Evolutionary conservation across 805 yeast genomes (phyloP), one percentile per base, ranked within the genome.

Genomic region (Cyberlindnera nakhonratchasimensis): DNA sequence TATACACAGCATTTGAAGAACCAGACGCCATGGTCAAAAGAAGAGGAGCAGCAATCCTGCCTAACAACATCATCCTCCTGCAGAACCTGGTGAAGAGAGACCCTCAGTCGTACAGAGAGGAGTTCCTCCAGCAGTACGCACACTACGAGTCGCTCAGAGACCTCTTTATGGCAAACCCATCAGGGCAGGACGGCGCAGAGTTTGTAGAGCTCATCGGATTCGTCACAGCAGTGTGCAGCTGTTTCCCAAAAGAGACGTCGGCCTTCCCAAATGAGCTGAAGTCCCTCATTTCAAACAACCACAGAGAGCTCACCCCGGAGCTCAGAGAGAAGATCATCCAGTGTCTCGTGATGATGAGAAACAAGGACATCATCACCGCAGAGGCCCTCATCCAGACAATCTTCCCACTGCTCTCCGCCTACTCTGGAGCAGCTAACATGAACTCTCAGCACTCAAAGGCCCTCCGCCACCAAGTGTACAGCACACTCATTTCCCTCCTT

Each of bases 51-150:
- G 96, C 97, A 34, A 75, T 90, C 43, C 70, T 91, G 60, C 98
- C 98, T 10, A 86, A 89, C 16, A 93, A 93, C 65, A 85, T 93
- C 59, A 90, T 95, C 29, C 69, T 91, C 48, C 67, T 93, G 46
- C 99, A 93, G 67, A 93, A 93, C 63, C 72, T 93, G 50, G 95
- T 93, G 9, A 83, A 90, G 54, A 75, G 97, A 55, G 99, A 93
- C 62, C 97, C 99, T 2, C 85, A 77, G 54, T 90, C 98, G 0
- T 93, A 93, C 62, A 79, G 80, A 46, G 99, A 93, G 64, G 99
- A 93, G 64, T 93, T 93, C 63, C 63, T 84, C 29, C 93, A 89
- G 55, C 99, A 93, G 61, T 88, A 83, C 61, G 78, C 93, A 39
- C 98, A 93, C 63, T 93, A 93, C 64, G 89, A 84, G 60, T 86